Percentiles rank a stretch among this genome's conserved stretches.
Evolutionary conservation across 1,284 basidiomycete species (phyloP).

Genomic region (Ceratobasidium sp.): DNA sequence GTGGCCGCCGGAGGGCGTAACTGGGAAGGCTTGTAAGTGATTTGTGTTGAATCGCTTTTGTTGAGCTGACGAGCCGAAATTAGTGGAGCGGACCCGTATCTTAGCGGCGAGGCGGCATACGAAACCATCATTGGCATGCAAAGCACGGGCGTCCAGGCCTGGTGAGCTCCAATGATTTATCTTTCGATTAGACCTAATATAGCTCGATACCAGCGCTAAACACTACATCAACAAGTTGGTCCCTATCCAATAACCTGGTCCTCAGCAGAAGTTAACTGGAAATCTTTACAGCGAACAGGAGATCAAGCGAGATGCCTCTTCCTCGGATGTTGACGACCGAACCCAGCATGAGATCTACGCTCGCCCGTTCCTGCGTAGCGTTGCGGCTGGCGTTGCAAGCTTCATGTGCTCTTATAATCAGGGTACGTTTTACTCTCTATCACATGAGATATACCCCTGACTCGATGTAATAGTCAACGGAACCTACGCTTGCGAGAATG

Average conservation of each 20-base stretch:
- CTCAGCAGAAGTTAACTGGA: too few species aligned
- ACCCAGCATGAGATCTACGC: constrained; percentile 78
- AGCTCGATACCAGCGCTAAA: constrained; percentile 59
- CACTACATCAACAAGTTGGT: constrained; percentile 62
- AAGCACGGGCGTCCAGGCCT: constrained; percentile 72
- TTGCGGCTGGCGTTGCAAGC: constrained; percentile 77
- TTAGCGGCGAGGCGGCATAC: constrained; percentile 75
- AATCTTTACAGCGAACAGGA: constrained; percentile 65
- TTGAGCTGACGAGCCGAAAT: neutral
- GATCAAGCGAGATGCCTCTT: constrained; percentile 60
- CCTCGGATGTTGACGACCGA: constrained; percentile 77
- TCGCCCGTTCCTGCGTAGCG: constrained; percentile 73
- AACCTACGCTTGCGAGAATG: constrained; percentile 81
- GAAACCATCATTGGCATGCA: constrained; percentile 81
- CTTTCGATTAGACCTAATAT: neutral
- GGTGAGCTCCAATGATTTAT: constrained; percentile 44
- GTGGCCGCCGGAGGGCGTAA: constrained; percentile 69
- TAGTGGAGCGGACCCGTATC: constrained; percentile 72
- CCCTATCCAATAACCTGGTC: neutral
- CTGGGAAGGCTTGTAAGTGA: constrained; percentile 76
- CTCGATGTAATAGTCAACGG: constrained; percentile 63
- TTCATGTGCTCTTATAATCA: constrained; percentile 79
- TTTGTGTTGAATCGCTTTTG: neutral
- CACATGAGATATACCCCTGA: neutral
- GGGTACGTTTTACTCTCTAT: neutral